Percentiles rank a stretch among this genome's conserved stretches.
Conservation (phyloP, 306 rosid genomes). For the Cajanus cajan region DNA sequence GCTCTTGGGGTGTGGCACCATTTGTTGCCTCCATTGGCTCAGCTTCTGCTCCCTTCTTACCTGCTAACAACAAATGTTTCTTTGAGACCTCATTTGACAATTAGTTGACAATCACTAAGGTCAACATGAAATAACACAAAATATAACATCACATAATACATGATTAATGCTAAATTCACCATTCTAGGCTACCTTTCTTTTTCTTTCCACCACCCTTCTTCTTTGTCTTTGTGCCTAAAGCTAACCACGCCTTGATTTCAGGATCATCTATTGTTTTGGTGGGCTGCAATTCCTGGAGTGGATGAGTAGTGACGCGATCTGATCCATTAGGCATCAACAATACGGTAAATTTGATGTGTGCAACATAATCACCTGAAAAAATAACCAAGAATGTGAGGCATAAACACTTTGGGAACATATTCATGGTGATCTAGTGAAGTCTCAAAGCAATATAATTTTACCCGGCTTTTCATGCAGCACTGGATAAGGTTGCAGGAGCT, state of each 20-base stretch:
- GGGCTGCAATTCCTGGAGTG: slow-evolving; percentile 78
- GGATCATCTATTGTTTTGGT: slow-evolving; percentile 83
- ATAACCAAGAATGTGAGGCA: neutral
- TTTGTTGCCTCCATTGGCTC: slow-evolving; percentile 59
- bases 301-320: slow-evolving; percentile 70
- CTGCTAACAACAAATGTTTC: too few relatives aligned
- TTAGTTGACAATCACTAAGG: neutral
- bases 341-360: slow-evolving; percentile 83
- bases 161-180: neutral
- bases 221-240: slow-evolving; percentile 80
- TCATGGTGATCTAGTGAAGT: neutral
- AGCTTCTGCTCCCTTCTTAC: slow-evolving; percentile 73
- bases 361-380: slow-evolving; percentile 83
- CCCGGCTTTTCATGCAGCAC: slow-evolving; percentile 95
- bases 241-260: slow-evolving; percentile 90
- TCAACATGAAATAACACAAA: neutral
- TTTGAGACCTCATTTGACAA: neutral
- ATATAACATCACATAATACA: neutral
- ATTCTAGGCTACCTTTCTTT: slow-evolving; percentile 66
- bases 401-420: neutral
- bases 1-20: slow-evolving; percentile 55
- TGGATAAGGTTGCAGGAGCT: slow-evolving; percentile 94
- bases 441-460: slow-evolving; percentile 1
- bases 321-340: slow-evolving; percentile 96
- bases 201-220: slow-evolving; percentile 98